Base-by-base conservation (phyloP, 345 rosid species). In the Melastoma malabathricum region DNA sequence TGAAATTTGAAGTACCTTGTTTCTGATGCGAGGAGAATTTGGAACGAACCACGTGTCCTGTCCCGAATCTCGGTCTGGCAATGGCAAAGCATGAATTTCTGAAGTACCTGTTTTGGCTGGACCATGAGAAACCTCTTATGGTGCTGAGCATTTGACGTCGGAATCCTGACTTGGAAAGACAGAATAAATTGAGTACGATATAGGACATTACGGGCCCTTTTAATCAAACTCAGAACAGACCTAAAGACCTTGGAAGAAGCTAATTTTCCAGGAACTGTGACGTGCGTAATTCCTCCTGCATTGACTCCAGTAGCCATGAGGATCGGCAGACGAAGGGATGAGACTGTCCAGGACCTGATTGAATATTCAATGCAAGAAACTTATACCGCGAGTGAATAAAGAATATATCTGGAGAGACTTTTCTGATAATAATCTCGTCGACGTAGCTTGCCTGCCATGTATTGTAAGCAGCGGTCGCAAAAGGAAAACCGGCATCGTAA, bases 21-120 rank as follows among this genome's bases (percentile, higher is more conserved):
- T 72, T 44, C 72, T 45, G 12, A 78, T 44, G 10, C 52, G 61
- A 3, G 80, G 81, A 56, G 84, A 72, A 62, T 61, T 20, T 18
- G 55, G 64, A 7, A 70, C 66, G 22, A 75, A 75, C 84, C 84
- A 78, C 4, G 81, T 72, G 55, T 75, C 84, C 19, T 69, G 84
- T 22, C n/a, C n/a, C n/a, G n/a, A 55, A 76, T 69, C 58, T 75
- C 84, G 10, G 78, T 56, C 58, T 75, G 78, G 70, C 81, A 78
- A 60, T 75, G 78, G 54, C 76, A 74, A 78, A 78, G 54, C 84
- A 78, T 6, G 84, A 78, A 59, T 78, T 78, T 56, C 75, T 65
- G 41, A 75, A 72, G 55, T 69, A 47, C 2, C 78, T 78, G 31
- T 75, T 72, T 54, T 70, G 57, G 29, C 50, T 59, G 38, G 65